These are phyloP conservation scores for Physcomitrium patens DNA, from an alignment of 225 moss, liverwort and hornwort species.

Conservation along the genomic window DNA sequence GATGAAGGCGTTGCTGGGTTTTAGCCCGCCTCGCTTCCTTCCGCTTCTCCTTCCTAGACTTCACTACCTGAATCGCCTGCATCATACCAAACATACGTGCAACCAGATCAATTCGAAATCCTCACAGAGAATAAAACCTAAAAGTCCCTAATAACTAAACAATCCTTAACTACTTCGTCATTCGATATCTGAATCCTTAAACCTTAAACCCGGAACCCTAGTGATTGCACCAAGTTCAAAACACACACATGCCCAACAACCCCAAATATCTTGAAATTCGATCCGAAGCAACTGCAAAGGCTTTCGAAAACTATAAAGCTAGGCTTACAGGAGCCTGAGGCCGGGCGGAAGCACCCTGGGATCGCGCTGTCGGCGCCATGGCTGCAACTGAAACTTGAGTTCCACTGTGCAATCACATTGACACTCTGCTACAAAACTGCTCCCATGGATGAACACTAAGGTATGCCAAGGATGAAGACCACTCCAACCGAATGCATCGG, in stretches of 20 bases:
- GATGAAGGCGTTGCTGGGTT: constrained; percentile 49
- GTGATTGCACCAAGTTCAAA: background rate
- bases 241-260: background rate
- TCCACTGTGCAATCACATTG: background rate
- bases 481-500: too few relatives aligned
- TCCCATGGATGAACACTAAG: background rate
- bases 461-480: background rate
- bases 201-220: constrained; percentile 17
- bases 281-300: background rate
- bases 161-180: background rate
- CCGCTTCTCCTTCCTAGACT: constrained; percentile 52
- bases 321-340: constrained; percentile 15
- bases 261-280: background rate
- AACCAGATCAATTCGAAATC: background rate
- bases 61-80: constrained; percentile 35
- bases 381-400: background rate
- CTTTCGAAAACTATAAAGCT: background rate
- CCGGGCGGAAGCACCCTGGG: background rate
- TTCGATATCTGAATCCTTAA: background rate
- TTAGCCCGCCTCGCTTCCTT: constrained; percentile 55
- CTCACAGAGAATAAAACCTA: background rate
- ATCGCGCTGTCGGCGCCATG: constrained; percentile 27
- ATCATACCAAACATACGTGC: background rate
- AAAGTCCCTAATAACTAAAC: background rate
- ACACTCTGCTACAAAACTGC: background rate